Conservation (phyloP, 2,329 filamentous ascomycete species). For the Penicillium carneum region DNA sequence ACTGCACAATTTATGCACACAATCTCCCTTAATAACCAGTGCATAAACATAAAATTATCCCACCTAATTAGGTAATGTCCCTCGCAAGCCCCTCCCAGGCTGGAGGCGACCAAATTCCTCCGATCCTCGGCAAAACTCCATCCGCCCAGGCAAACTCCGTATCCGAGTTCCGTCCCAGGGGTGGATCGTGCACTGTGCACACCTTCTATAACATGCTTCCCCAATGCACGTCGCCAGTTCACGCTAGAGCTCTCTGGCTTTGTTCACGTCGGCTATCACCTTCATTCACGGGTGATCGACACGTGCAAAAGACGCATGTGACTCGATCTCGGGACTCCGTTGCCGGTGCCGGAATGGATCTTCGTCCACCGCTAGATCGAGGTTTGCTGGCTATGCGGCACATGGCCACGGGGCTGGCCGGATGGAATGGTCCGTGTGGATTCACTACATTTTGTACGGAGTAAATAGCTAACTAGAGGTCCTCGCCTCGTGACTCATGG, state of each 20-base stretch:
- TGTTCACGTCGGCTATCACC: not conserved
- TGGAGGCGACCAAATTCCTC: not conserved
- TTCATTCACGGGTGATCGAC: constrained; percentile 11
- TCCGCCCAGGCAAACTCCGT: not conserved
- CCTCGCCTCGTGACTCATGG: constrained; percentile 12
- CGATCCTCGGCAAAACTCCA: constrained; percentile 3
- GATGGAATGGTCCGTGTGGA: constrained; percentile 4
- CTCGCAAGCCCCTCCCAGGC: not conserved
- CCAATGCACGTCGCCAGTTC: not conserved
- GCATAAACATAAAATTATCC: not conserved
- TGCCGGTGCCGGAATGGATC: not conserved
- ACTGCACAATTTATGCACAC: not conserved
- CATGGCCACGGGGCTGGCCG: constrained; percentile 1
- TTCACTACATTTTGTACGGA: not conserved
- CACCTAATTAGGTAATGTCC: not conserved
- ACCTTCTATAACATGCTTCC: not conserved
- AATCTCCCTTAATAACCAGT: not conserved
- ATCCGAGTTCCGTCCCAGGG: constrained; percentile 2
- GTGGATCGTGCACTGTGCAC: constrained; percentile 8
- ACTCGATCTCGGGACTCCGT: constrained; percentile 3
- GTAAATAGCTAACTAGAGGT: not conserved
- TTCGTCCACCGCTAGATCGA: not conserved
- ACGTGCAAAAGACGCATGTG: not conserved
- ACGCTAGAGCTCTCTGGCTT: not conserved
- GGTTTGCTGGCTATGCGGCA: constrained; percentile 10